A percentile compares a stretch with the other conserved stretches of the same genome.
These are phyloP conservation scores for Alternaria dauci DNA, from an alignment of 2,329 filamentous ascomycete species.

Conservation along the genomic window DNA sequence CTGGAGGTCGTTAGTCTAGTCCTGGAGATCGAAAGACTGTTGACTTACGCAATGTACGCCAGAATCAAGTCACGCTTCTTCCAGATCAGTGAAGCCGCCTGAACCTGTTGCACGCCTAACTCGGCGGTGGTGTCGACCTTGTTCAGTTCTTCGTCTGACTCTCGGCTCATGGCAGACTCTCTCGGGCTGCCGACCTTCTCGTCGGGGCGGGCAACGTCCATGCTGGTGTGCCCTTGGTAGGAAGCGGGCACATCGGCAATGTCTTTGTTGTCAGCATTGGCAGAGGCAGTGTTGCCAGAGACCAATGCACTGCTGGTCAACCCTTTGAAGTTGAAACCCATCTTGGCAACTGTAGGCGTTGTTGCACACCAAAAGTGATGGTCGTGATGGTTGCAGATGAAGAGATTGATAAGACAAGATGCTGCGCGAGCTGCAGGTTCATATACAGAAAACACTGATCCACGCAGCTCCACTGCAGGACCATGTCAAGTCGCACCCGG, in stretches of 20 bases:
- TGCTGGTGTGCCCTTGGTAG: constrained; percentile 40
- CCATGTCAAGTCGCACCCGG: constrained; percentile 16
- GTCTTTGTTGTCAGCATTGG: constrained; percentile 33
- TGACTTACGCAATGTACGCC: constrained; percentile 41
- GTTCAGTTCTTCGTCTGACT: constrained; percentile 44
- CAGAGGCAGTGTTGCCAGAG: constrained; percentile 23
- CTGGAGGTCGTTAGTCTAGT: constrained; percentile 27
- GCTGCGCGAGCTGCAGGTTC: constrained; percentile 24
- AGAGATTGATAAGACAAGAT: constrained; percentile 42
- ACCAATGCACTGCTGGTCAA: constrained; percentile 39
- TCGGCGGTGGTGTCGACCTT: constrained; percentile 43
- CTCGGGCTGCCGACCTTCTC: constrained; percentile 41
- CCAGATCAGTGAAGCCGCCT: constrained; percentile 43
- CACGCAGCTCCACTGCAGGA: constrained; percentile 18
- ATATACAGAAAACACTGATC: constrained; percentile 27
- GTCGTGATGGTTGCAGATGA: constrained; percentile 9
- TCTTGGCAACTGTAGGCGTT: constrained; percentile 19
- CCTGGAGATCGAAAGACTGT: background rate
- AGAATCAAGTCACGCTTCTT: constrained; percentile 37
- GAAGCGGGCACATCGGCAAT: constrained; percentile 40
- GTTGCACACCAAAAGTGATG: constrained; percentile 10
- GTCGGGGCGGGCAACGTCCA: constrained; percentile 31
- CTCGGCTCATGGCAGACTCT: constrained; percentile 12
- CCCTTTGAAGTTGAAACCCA: constrained; percentile 46
- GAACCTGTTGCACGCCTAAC: constrained; percentile 39